Base-by-base conservation (phyloP, 1,284 basidiomycete genomes). In the Ustilago lituana region DNA sequence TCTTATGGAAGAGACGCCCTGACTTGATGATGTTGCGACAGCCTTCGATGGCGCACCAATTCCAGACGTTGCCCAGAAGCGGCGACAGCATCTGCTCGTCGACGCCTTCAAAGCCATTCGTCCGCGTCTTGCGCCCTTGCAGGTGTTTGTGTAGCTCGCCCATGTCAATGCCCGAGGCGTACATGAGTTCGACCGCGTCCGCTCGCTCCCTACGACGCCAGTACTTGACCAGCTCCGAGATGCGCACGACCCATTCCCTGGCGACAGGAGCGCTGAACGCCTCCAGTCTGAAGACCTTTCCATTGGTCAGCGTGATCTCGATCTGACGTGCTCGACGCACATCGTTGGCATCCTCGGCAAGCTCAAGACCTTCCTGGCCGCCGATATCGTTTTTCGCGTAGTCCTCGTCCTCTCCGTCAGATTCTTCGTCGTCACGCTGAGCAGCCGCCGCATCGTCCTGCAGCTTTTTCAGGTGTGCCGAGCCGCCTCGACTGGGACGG, bases 161-260 rank as follows among this genome's bases (percentile, higher is more conserved):
- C 88, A 91, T 40, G 89, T 82, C 62, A 22, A 64, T 46, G 27
- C 81, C 47, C 86, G 85, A 33, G 22, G 83, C 83, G 27, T 91
- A 88, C 89, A 93, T 93, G 81, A 93, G 90, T 58, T 89, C 86
- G 52, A 85, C 85, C 15, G 92, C 89, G 76, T 92, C 90, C 37
- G 85, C 84, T 31, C 86, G 85, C 73, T 91, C 88, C 33, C 89
- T 86, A 50, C 87, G 85, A 49, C 86, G 88, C 92, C 92, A 94
- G 79, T 91, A 94, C 10, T 84, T 81, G 31, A 90, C 83, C 24
- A 93, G 85, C 35, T 86, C 86, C 23, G 87, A 86, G 2, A 94
- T 85, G 47, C 87, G 86, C 50, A 87, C 85, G 45, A 93, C 88
- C 92, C 92, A 94, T 73, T 94, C 90, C 41, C 89, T 78, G 2